These are phyloP conservation scores for Schrenkiella parvula DNA, from an alignment of 345 rosid genomes.

Conservation along the genomic window DNA sequence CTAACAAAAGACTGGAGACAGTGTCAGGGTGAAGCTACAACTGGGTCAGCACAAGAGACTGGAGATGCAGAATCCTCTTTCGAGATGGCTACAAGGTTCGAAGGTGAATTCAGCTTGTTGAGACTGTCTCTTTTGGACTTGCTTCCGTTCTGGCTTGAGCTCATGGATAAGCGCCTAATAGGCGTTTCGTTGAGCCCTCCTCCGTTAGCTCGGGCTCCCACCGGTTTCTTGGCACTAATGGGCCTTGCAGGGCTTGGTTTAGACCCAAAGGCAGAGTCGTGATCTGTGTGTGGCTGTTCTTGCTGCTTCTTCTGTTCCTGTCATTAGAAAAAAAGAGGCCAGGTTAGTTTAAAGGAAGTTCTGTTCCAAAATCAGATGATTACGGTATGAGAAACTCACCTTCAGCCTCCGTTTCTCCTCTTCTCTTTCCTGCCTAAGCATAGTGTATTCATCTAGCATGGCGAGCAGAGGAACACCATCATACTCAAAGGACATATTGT, in stretches of 20 bases:
- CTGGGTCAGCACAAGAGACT: conserved; percentile 52
- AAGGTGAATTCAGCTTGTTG: conserved; percentile 55
- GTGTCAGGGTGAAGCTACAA: conserved; percentile 64
- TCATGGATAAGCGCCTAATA: conserved; percentile 68
- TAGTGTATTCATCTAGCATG: conserved; percentile 90
- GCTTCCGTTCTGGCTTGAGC: conserved; percentile 60
- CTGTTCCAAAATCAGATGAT: not conserved
- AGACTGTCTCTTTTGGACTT: conserved; percentile 65
- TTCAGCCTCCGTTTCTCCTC: conserved; percentile 84
- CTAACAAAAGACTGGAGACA: conserved; percentile 8
- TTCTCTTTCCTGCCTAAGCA: conserved; percentile 92
- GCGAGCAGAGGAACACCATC: conserved; percentile 95
- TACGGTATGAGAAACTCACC: conserved; percentile 32
- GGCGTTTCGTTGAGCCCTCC: conserved; percentile 82
- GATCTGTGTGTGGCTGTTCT: conserved; percentile 77
- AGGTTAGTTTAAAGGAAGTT: not conserved
- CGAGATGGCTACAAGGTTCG: conserved; percentile 54
- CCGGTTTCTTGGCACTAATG: conserved; percentile 53
- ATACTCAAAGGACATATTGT: conserved; percentile 53
- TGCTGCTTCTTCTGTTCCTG: conserved; percentile 87
- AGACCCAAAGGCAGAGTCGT: conserved; percentile 59
- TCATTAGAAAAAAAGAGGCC: not conserved
- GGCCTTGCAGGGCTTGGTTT: conserved; percentile 87
- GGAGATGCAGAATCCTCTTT: conserved; percentile 73
- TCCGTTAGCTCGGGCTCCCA: conserved; percentile 72